Conservation (phyloP, 2,329 filamentous ascomycete species). For the Rutstroemia sp. region DNA sequence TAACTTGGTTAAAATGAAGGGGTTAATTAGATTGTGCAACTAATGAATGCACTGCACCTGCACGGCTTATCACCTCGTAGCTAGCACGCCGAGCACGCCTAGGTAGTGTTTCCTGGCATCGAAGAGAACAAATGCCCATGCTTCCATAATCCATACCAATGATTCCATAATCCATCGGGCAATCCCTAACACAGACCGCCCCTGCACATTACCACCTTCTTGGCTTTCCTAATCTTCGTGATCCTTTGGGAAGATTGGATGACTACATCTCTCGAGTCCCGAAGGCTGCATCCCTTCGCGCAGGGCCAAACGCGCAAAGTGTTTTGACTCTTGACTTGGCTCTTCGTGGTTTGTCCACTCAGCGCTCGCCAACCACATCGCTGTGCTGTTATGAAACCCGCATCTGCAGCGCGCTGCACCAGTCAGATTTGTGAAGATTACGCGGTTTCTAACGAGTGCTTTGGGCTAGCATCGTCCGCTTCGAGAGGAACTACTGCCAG, state of each 20-base stretch:
- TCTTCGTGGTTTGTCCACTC: not conserved
- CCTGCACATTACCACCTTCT: too few relatives aligned
- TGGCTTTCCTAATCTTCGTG: not conserved
- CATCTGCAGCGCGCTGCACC: not conserved
- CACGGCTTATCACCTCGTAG: not conserved
- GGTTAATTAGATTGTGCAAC: too few relatives aligned
- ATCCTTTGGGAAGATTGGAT: constrained; percentile 10
- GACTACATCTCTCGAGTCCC: not conserved
- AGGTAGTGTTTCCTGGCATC: not conserved
- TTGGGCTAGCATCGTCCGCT: not conserved
- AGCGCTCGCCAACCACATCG: not conserved
- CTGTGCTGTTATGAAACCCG: not conserved
- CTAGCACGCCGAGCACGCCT: not conserved
- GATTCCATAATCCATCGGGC: not conserved
- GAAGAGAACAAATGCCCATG: too few relatives aligned
- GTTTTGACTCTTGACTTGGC: not conserved
- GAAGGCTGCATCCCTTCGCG: too few relatives aligned
- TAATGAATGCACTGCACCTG: too few relatives aligned
- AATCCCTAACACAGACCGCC: not conserved
- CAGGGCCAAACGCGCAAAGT: not conserved
- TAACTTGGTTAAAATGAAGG: too few relatives aligned
- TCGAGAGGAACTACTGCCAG: not conserved
- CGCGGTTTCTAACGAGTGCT: not conserved
- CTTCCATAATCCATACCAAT: not conserved
- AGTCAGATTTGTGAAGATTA: not conserved